Percentiles rank a stretch among this genome's conserved stretches.
Evolutionary conservation across 306 rosid species (phyloP).

Genomic region (Quillaja saponaria): DNA sequence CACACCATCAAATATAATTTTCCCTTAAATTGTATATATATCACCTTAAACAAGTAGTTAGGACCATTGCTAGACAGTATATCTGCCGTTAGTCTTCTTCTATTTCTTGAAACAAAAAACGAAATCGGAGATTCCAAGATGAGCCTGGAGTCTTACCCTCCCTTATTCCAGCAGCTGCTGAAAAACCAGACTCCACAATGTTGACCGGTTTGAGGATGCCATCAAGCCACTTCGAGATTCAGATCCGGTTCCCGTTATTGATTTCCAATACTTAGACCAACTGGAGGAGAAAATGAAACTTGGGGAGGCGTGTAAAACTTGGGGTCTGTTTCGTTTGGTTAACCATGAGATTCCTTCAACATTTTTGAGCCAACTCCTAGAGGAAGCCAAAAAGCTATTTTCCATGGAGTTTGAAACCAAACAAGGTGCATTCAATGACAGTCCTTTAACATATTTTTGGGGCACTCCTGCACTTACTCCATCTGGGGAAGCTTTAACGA

Average conservation of each 20-base stretch:
- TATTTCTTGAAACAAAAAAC: too few species aligned
- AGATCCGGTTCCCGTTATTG: conserved; percentile 53
- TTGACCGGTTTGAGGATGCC: background rate
- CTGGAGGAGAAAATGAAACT: conserved; percentile 19
- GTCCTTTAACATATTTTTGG: conserved; percentile 62
- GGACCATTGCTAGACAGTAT: too few species aligned
- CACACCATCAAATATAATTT: too few species aligned
- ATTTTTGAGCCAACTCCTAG: conserved; percentile 45
- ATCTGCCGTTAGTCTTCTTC: too few species aligned
- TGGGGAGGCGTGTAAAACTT: conserved; percentile 56
- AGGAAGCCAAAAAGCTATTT: conserved; percentile 36
- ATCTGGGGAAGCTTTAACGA: conserved; percentile 41
- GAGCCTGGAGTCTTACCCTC: conserved; percentile 55
- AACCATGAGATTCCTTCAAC: conserved; percentile 68
- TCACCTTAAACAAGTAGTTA: too few species aligned
- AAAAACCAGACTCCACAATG: background rate
- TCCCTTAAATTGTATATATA: too few species aligned
- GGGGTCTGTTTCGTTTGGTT: conserved; percentile 75
- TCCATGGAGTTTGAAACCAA: conserved; percentile 53
- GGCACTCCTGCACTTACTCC: conserved; percentile 67
- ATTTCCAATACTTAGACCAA: conserved; percentile 38
- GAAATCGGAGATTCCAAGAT: background rate
- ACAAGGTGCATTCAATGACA: conserved; percentile 31
- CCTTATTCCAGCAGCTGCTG: conserved; percentile 31
- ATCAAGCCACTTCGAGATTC: background rate